Conservation (phyloP, 2,329 filamentous ascomycete species). For the Huntiella bhutanensis region DNA sequence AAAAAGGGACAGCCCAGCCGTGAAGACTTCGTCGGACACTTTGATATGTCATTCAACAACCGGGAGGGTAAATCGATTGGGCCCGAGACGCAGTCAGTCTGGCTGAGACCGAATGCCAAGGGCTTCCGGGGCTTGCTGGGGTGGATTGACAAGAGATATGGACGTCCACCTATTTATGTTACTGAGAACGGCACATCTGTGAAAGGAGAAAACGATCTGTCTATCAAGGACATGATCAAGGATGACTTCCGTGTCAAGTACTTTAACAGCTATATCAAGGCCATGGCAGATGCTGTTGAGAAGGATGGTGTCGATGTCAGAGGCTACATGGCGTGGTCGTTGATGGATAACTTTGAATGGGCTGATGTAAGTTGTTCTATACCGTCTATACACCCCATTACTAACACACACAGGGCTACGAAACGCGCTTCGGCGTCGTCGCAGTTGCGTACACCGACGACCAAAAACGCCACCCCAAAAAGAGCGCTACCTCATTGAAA, state of each 20-base stretch:
- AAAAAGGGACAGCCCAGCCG: slow-evolving; percentile 38
- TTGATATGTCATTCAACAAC: slow-evolving; percentile 53
- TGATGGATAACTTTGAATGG: slow-evolving; percentile 86
- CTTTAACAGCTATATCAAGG: slow-evolving; percentile 57
- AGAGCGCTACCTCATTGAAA: slow-evolving; percentile 56
- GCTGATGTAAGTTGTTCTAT: slow-evolving; percentile 53
- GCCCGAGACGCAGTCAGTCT: slow-evolving; percentile 62
- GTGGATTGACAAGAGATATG: slow-evolving; percentile 63
- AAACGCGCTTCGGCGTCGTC: slow-evolving; percentile 68
- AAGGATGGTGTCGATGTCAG: slow-evolving; percentile 60
- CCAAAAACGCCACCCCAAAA: slow-evolving; percentile 67
- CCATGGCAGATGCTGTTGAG: slow-evolving; percentile 52
- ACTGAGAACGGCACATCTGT: slow-evolving; percentile 79
- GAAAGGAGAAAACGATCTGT: slow-evolving; percentile 63
- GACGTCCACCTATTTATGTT: slow-evolving; percentile 60
- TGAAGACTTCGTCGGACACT: slow-evolving; percentile 56
- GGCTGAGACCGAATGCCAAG: slow-evolving; percentile 56
- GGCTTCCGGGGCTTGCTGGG: slow-evolving; percentile 62
- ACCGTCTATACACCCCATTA: slow-evolving; percentile 5
- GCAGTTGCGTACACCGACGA: slow-evolving; percentile 66
- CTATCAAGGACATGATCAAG: slow-evolving; percentile 50
- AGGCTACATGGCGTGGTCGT: slow-evolving; percentile 71
- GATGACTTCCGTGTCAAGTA: slow-evolving; percentile 71
- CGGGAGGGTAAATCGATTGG: slow-evolving; percentile 59
- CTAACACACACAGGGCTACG: slow-evolving; percentile 32